Evolutionary conservation across 768 basidiomycete species (phyloP).

Genomic region (Tulasnella sp.): DNA sequence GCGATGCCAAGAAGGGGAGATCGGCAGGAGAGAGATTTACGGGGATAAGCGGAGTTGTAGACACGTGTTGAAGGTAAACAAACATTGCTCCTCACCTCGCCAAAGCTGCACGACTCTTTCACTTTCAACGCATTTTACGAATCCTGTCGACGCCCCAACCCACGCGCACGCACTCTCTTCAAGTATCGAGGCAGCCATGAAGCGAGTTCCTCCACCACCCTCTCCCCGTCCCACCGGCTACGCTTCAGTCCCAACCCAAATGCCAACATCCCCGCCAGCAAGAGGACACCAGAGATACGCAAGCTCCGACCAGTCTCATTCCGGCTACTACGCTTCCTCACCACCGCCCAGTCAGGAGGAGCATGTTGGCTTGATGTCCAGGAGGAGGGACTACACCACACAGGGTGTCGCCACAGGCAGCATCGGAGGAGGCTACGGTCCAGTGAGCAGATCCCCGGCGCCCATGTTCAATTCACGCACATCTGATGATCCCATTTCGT

Average conservation of each 20-base stretch:
- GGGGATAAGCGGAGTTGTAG: not conserved
- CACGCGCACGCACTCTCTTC: not conserved
- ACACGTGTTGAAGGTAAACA: not conserved
- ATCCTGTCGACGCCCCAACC: not conserved
- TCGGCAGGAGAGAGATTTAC: too few relatives aligned
- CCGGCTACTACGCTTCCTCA: constrained; percentile 18
- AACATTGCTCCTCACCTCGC: not conserved
- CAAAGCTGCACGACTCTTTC: not conserved
- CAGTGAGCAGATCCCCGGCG: constrained; percentile 22
- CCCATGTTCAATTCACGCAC: not conserved
- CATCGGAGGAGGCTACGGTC: constrained; percentile 74
- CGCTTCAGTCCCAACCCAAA: constrained; percentile 11
- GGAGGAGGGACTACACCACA: constrained; percentile 35
- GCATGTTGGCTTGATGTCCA: constrained; percentile 14
- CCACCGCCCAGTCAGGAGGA: constrained; percentile 30
- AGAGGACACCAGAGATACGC: not conserved
- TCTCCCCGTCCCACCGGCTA: not conserved
- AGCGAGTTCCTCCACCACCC: not conserved
- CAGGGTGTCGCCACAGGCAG: constrained; percentile 70
- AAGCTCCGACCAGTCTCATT: constrained; percentile 21
- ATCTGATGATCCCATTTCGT: not conserved
- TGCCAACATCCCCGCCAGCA: not conserved
- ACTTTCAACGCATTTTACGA: not conserved
- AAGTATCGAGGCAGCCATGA: not conserved
- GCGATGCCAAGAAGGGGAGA: not conserved